Conservation (phyloP, 2,329 filamentous ascomycete species). For the Colletotrichum lini region DNA sequence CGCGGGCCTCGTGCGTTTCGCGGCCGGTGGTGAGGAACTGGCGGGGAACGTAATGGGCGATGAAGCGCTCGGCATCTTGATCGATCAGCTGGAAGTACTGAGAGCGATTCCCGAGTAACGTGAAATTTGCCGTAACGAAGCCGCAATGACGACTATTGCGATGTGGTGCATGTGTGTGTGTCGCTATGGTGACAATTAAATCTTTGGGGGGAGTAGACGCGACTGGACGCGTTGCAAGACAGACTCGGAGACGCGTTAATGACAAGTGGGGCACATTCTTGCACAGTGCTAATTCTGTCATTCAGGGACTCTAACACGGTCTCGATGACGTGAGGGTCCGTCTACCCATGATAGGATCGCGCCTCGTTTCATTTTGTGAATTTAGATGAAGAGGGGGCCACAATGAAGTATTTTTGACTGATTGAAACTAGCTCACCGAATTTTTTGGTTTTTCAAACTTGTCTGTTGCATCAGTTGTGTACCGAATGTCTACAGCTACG, state of each 20-base stretch:
- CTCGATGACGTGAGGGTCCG: constrained; percentile 7
- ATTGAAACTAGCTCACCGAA: not conserved
- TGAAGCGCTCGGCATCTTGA: constrained; percentile 70
- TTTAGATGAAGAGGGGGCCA: not conserved
- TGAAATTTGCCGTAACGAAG: no score
- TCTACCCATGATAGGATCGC: not conserved
- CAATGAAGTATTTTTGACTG: not conserved
- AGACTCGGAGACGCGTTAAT: constrained; percentile 28
- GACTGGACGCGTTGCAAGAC: constrained; percentile 33
- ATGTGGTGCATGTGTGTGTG: not conserved
- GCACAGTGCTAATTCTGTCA: constrained; percentile 1
- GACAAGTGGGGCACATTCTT: constrained; percentile 6
- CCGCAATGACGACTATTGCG: not conserved
- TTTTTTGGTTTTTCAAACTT: no score
- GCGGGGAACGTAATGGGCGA: constrained; percentile 71
- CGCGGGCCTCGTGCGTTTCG: constrained; percentile 56
- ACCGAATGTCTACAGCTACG: no score
- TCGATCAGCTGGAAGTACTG: not conserved
- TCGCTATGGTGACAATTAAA: constrained; percentile 32
- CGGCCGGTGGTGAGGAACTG: constrained; percentile 58
- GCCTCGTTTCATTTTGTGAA: not conserved
- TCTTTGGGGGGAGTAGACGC: constrained; percentile 18
- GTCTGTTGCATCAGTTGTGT: no score
- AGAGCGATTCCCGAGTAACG: not conserved
- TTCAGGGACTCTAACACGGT: not conserved